phyloP scores from a whole-genome alignment of 169 alveolate genomes.

The Plasmodium inui region DNA sequence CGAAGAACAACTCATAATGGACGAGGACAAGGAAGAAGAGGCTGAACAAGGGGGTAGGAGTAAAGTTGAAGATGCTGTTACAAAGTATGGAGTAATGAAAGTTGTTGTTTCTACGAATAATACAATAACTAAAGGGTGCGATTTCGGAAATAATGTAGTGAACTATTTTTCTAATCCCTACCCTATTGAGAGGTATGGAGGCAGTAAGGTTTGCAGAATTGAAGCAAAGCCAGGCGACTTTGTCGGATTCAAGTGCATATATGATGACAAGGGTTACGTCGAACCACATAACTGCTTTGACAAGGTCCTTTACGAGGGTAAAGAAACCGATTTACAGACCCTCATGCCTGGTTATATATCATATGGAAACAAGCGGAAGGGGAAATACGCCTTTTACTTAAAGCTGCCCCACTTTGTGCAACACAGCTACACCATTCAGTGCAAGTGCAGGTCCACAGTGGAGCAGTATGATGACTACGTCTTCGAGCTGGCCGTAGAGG shows the following conservation, averaged over 20 bases:
- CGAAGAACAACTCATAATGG: background rate
- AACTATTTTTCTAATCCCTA: slow-evolving; percentile 33
- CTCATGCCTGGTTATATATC: slow-evolving; percentile 59
- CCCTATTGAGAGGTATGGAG: slow-evolving; percentile 2
- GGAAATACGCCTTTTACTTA: slow-evolving; percentile 20
- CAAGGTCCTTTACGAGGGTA: background rate
- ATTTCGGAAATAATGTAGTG: background rate
- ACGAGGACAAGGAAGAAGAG: background rate
- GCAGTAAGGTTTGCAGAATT: slow-evolving; percentile 22
- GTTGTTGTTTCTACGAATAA: slow-evolving; percentile 10
- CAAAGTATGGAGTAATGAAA: slow-evolving; percentile 51
- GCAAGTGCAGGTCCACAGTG: slow-evolving; percentile 41
- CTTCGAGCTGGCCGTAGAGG: slow-evolving; percentile 30
- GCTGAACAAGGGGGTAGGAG: background rate
- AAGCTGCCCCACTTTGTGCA: slow-evolving; percentile 46
- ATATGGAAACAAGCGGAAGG: background rate
- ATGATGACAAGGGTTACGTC: background rate
- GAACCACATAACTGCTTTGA: slow-evolving; percentile 44
- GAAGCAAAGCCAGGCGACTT: slow-evolving; percentile 54
- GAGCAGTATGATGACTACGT: background rate
- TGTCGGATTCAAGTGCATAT: slow-evolving; percentile 30
- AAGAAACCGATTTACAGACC: slow-evolving; percentile 3
- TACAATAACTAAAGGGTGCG: slow-evolving; percentile 29
- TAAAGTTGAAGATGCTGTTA: background rate
- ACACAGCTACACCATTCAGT: slow-evolving; percentile 18